A percentile compares a stretch with the other conserved stretches of the same genome.
Conservation (phyloP, 805 yeast genomes). For the Jamesozyma rosinii region DNA sequence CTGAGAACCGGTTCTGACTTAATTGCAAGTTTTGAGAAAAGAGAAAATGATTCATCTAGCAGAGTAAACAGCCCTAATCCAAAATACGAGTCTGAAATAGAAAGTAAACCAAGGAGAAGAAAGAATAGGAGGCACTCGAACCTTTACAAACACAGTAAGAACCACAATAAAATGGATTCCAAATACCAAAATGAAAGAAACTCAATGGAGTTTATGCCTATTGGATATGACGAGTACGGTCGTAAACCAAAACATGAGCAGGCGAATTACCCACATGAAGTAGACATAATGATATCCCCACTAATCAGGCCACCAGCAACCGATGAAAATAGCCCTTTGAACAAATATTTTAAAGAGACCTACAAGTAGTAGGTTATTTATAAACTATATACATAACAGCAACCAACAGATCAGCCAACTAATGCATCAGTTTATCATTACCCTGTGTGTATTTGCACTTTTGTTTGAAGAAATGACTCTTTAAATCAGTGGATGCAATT, state of each 20-base stretch:
- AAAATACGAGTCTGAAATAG: neutral
- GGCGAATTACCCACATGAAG: neutral
- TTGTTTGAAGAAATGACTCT: too few species aligned
- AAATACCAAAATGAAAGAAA: neutral
- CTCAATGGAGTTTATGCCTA: constrained; percentile 1
- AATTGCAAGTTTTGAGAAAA: neutral
- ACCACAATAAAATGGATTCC: neutral
- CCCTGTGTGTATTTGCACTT: too few species aligned
- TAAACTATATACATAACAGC: too few species aligned
- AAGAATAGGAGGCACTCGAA: neutral
- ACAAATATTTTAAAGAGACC: neutral
- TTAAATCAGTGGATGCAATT: too few species aligned
- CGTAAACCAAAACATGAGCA: neutral
- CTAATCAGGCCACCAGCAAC: neutral
- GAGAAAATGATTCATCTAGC: neutral
- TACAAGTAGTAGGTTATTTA: neutral
- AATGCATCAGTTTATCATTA: too few species aligned
- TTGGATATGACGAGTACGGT: neutral
- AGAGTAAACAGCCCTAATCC: neutral
- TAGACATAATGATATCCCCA: neutral
- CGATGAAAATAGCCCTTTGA: neutral
- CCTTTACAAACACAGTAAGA: neutral
- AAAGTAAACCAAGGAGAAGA: neutral
- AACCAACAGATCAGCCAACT: too few species aligned
- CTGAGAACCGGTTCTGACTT: neutral